Conservation (phyloP, 1,284 basidiomycete genomes). For the Phenoliferia sp. region DNA sequence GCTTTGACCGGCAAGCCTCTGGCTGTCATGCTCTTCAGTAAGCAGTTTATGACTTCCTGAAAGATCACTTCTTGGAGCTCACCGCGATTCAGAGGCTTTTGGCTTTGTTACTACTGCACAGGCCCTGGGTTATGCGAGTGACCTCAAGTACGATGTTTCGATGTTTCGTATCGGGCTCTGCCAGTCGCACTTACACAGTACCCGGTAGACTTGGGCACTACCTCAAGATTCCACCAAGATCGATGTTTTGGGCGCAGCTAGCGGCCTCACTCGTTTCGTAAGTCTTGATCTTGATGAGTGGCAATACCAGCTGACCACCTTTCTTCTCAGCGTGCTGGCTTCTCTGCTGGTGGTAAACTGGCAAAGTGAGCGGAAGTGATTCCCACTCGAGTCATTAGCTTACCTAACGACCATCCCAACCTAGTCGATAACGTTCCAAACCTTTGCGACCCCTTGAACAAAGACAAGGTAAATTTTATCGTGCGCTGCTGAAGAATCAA, state of each 20-base stretch:
- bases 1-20: not conserved
- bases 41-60: not conserved
- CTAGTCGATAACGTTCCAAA: not conserved
- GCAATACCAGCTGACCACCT: not conserved
- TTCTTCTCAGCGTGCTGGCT: not conserved
- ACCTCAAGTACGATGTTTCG: not conserved
- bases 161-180: not conserved
- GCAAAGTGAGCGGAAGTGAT: not conserved
- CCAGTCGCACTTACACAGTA: not conserved
- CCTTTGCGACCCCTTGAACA: not conserved
- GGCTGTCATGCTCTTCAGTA: not conserved
- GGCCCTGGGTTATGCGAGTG: not conserved
- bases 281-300: not conserved
- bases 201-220: not conserved
- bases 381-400: not conserved
- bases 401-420: not conserved
- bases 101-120: not conserved
- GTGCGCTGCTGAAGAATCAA: not conserved
- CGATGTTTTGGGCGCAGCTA: not conserved
- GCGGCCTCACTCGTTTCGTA: not conserved
- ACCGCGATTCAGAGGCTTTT: not conserved
- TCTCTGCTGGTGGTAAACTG: not conserved
- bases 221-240: not conserved
- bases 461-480: not conserved
- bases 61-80: not conserved